Base-by-base conservation (phyloP, 192 early-diverging fungal species). In the Rhizophagus clarus region DNA sequence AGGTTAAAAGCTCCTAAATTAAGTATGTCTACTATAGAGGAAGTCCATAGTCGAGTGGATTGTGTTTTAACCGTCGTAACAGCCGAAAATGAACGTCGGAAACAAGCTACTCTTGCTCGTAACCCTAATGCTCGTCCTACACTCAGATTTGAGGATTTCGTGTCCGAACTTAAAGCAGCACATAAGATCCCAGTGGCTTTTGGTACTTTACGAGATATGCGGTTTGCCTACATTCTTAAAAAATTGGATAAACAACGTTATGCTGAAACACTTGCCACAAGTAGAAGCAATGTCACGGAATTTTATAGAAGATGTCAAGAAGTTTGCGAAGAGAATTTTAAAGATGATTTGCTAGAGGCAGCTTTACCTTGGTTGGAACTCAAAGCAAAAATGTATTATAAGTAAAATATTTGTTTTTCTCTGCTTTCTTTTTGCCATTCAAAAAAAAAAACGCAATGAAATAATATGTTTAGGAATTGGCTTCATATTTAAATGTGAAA, bases 351-450 rank as follows among this genome's bases (percentile, higher is more conserved):
- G 20, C 49, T 79, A 63, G 77, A 79, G 29, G 49, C 49, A n/a
- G 77, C 77, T 24, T 79, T 79, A 61, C 77, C 77, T 32, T 79
- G 77, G 77, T 71, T 79, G 64, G 68, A 79, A 3, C 56, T 79
- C 24, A 79, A 79, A 71, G 61, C 60, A 15, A 79, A 79, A 79
- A 34, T 79, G 77, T 79, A 79, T 60, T 79, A 79, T 79, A 79
- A 79, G 68, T 37, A 79, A 66, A 20, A 22, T 17, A 56, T 56
- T 22, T 56, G 51, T 56, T 56, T 51, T 56, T 4, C 17, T 56
- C 51, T 56, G 51, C 7, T 56, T 56, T 56, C 51, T 22, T 56
- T 17, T 22, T 56, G 17, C n/a, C 17, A 56, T 40, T 40, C 37
- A 56, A 56, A 22, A 20, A 20, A 56, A 56, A 56, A 22, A 20